Conservation (phyloP, 768 basidiomycete genomes). For the Amanita phalloides region DNA sequence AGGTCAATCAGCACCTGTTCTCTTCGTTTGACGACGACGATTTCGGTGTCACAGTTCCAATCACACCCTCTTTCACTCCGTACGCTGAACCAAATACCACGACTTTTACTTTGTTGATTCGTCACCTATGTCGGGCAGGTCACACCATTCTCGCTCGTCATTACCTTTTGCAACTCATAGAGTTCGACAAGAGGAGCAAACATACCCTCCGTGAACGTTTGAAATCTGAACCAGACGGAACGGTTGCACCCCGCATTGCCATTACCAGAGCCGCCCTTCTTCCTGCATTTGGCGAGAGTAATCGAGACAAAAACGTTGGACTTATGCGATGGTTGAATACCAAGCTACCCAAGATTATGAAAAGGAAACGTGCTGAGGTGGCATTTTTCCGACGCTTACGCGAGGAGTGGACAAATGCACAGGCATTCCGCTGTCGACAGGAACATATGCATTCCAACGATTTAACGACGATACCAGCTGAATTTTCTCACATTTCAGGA, state of each 20-base stretch:
- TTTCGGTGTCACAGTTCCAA: slow-evolving; percentile 32
- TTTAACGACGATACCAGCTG: neutral
- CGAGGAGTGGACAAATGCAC: slow-evolving; percentile 7
- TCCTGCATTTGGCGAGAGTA: slow-evolving; percentile 46
- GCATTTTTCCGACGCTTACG: slow-evolving; percentile 26
- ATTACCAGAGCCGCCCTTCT: slow-evolving; percentile 47
- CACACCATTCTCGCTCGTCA: slow-evolving; percentile 52
- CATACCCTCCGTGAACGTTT: slow-evolving; percentile 11
- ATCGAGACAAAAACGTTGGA: slow-evolving; percentile 45
- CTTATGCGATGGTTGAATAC: slow-evolving; percentile 49
- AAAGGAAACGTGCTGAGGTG: slow-evolving; percentile 38
- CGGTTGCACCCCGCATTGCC: slow-evolving; percentile 40
- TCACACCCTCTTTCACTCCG: slow-evolving; percentile 24
- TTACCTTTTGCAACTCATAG: slow-evolving; percentile 46
- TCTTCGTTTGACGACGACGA: slow-evolving; percentile 62
- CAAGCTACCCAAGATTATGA: slow-evolving; percentile 34
- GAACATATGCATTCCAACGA: neutral
- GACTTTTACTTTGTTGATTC: slow-evolving; percentile 52
- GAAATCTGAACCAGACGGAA: slow-evolving; percentile 15
- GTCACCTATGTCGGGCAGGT: slow-evolving; percentile 37
- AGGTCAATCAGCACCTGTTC: slow-evolving; percentile 33
- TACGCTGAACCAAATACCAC: slow-evolving; percentile 52
- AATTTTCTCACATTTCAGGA: neutral
- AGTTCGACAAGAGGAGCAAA: slow-evolving; percentile 30
- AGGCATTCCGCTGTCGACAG: neutral